These are phyloP conservation scores for Tremella mesenterica DNA, from an alignment of 768 basidiomycete genomes.

Conservation along the genomic window DNA sequence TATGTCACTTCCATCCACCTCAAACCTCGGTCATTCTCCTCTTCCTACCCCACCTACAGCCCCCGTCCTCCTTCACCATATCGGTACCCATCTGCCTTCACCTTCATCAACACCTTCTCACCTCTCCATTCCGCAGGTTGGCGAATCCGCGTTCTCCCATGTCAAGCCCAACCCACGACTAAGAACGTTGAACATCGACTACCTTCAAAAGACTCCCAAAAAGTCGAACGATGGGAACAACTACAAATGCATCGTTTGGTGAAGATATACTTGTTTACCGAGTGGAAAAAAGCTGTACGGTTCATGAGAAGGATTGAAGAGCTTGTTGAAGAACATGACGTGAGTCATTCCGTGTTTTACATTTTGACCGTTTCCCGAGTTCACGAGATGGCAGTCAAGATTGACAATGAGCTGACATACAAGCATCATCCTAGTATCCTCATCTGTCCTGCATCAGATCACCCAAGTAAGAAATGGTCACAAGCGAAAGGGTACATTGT, in stretches of 20 bases:
- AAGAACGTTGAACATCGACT: not conserved
- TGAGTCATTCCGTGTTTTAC: constrained; percentile 9
- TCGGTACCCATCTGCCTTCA: constrained; percentile 19
- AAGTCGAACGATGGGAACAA: constrained; percentile 6
- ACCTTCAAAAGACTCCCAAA: not conserved
- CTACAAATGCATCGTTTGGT: constrained; percentile 25
- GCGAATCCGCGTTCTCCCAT: constrained; percentile 18
- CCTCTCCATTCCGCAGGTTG: constrained; percentile 32
- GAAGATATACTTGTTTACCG: constrained; percentile 18
- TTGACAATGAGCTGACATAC: not conserved
- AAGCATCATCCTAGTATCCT: constrained; percentile 34
- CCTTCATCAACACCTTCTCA: constrained; percentile 25
- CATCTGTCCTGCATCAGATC: constrained; percentile 24
- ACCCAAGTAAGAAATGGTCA: not conserved
- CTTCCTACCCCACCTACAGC: not conserved
- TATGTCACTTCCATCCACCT: not conserved
- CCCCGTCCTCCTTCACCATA: constrained; percentile 20
- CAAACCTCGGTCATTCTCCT: not conserved
- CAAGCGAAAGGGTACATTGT: constrained; percentile 14
- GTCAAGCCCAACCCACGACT: not conserved
- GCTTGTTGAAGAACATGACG: constrained; percentile 21
- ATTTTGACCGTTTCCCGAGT: not conserved
- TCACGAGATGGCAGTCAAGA: not conserved
- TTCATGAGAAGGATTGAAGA: constrained; percentile 5
- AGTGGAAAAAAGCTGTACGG: constrained; percentile 16